phyloP scores from a whole-genome alignment of 192 early-diverging fungal genomes.

The Podila horticola region DNA sequence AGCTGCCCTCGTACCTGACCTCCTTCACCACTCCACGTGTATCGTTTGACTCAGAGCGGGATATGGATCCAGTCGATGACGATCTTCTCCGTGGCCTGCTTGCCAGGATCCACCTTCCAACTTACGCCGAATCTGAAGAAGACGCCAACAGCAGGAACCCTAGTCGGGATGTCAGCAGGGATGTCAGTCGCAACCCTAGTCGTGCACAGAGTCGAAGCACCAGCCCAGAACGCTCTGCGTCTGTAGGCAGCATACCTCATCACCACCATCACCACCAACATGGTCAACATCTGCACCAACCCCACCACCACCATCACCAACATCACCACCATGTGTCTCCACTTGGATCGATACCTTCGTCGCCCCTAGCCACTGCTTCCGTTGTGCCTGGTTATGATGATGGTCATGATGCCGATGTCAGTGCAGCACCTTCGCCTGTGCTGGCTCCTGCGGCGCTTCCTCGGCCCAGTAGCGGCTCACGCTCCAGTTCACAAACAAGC shows the following conservation, averaged over 20 bases:
- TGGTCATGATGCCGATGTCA: background rate
- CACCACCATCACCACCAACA: background rate
- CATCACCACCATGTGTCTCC: too few species aligned
- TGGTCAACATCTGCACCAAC: background rate
- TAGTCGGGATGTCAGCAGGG: constrained; percentile 16
- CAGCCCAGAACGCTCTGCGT: constrained; percentile 26
- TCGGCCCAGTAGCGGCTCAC: background rate
- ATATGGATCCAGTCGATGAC: constrained; percentile 35
- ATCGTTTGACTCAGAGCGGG: constrained; percentile 42
- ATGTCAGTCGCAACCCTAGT: constrained; percentile 13
- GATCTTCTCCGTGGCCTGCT: constrained; percentile 27
- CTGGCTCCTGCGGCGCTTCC: background rate
- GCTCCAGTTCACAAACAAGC: background rate
- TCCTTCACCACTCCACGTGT: constrained; percentile 46
- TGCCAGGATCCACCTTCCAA: constrained; percentile 37
- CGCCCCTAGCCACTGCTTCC: background rate
- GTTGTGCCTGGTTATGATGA: background rate
- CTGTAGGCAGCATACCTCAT: constrained; percentile 5
- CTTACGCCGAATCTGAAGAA: constrained; percentile 41
- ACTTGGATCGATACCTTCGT: too few species aligned
- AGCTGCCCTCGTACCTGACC: constrained; percentile 35
- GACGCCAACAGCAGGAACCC: constrained; percentile 33
- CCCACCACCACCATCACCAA: too few species aligned
- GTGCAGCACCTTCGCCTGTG: background rate
- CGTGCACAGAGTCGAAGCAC: constrained; percentile 21